Evolutionary conservation across 83 land plant species (phyloP).

Genomic region (Picea abies): DNA sequence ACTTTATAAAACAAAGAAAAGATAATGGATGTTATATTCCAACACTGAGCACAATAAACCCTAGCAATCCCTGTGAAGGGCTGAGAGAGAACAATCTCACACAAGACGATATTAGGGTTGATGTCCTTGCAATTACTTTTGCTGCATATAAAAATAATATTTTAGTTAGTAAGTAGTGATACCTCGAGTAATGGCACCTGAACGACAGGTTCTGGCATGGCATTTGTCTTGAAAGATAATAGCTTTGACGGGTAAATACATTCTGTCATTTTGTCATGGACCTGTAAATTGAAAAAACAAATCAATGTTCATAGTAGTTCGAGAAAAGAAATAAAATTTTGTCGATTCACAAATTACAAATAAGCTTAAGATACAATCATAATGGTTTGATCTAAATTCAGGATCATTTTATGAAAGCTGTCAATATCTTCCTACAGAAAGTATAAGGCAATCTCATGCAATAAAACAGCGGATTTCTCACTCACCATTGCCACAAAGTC

Average conservation of each 20-base stretch:
- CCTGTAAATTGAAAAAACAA: conserved; percentile 19
- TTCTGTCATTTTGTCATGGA: conserved; percentile 98
- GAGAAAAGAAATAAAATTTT: not conserved
- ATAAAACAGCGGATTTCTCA: not conserved
- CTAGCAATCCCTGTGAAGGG: too few species aligned
- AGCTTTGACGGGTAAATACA: conserved; percentile 71
- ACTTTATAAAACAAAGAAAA: too few species aligned
- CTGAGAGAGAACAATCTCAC: too few species aligned
- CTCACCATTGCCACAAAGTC: conserved; percentile 77
- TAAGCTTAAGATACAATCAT: not conserved
- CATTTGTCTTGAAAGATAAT: conserved; percentile 61
- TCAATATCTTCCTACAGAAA: not conserved
- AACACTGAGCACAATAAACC: too few species aligned
- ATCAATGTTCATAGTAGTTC: not conserved
- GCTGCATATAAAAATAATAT: too few species aligned
- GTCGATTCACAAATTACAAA: not conserved
- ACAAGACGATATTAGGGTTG: too few species aligned
- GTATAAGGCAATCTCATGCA: not conserved
- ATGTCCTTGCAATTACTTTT: too few species aligned
- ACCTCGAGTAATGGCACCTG: conserved; percentile 76
- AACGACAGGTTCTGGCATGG: conserved; percentile 70
- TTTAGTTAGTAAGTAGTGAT: not conserved
- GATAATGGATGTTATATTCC: too few species aligned
- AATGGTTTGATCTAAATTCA: not conserved
- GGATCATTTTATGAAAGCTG: too few species aligned